A percentile compares a stretch with the other conserved stretches of the same genome.
Conservation (phyloP, 108 stramenopile species). For the Cafeteria roenbergensis region DNA sequence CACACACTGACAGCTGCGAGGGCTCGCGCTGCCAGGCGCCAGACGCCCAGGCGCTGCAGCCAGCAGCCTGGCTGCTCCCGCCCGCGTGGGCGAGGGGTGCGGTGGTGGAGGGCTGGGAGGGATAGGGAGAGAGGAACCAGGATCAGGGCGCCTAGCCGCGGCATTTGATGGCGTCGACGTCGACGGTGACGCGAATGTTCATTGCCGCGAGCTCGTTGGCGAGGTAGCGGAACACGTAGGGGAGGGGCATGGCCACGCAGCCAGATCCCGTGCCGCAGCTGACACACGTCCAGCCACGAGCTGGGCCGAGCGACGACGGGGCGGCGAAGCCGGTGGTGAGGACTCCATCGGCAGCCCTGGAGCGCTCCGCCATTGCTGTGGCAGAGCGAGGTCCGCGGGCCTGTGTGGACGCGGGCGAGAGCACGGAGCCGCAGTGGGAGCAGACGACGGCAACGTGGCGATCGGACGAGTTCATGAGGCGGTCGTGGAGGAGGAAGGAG, state of each 20-base stretch:
- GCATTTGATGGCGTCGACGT: neutral
- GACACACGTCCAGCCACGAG: too few relatives aligned
- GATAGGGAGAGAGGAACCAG: too few relatives aligned
- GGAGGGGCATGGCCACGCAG: conserved; percentile 73
- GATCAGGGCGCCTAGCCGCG: too few relatives aligned
- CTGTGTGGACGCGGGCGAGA: conserved; percentile 48
- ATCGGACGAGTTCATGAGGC: conserved; percentile 87
- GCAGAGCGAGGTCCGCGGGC: too few relatives aligned
- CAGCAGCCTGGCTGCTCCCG: too few relatives aligned
- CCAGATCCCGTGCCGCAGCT: conserved; percentile 49
- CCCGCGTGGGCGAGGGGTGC: too few relatives aligned
- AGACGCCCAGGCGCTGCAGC: too few relatives aligned
- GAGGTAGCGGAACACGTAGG: conserved; percentile 93
- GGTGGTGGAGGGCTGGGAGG: too few relatives aligned
- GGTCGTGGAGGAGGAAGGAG: conserved; percentile 82
- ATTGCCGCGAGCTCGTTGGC: conserved; percentile 92
- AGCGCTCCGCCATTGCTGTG: conserved; percentile 55
- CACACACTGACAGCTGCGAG: too few relatives aligned
- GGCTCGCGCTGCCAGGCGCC: too few relatives aligned
- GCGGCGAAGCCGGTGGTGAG: conserved; percentile 62
- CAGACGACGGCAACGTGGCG: conserved; percentile 77
- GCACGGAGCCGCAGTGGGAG: conserved; percentile 67
- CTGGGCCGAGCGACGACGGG: too few relatives aligned
- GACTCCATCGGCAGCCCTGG: conserved; percentile 43
- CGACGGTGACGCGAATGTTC: conserved; percentile 49